Conservation (phyloP, 768 basidiomycete species). For the Dacryopinax spathularia region DNA sequence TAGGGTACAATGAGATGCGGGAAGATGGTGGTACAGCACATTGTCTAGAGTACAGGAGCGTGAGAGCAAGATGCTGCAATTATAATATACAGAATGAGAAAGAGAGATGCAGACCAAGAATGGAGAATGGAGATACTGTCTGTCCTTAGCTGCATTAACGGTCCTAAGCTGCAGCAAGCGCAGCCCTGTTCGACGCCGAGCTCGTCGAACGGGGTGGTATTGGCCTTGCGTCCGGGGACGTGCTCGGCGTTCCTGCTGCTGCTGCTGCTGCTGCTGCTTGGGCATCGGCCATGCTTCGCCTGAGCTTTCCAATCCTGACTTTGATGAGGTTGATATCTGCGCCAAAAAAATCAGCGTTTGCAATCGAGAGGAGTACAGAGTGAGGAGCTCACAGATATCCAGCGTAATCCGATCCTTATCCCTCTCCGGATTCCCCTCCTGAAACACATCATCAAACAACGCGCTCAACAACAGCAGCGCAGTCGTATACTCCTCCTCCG, state of each 20-base stretch:
- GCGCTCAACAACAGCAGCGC: constrained; percentile 89
- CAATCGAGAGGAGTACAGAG: neutral
- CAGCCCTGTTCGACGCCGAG: neutral
- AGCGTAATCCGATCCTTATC: constrained; percentile 72
- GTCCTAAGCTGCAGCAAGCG: neutral
- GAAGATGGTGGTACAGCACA: neutral
- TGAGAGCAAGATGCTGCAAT: neutral
- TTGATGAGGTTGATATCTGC: constrained; percentile 4
- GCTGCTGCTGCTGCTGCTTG: neutral
- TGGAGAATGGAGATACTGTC: neutral
- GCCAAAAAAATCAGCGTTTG: neutral
- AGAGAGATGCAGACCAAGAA: neutral
- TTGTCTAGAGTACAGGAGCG: neutral
- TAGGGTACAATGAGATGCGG: neutral
- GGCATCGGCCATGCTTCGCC: neutral
- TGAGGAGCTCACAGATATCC: constrained; percentile 44
- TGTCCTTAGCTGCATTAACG: too few relatives aligned
- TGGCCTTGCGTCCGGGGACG: neutral
- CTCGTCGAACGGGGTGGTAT: neutral
- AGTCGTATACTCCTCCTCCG: constrained; percentile 89
- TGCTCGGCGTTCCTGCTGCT: neutral
- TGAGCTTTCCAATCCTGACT: neutral
- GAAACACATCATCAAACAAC: constrained; percentile 73
- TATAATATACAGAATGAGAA: constrained; percentile 4
- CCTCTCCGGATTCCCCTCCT: constrained; percentile 69